These are phyloP conservation scores for Gentiana macrophylla DNA, from an alignment of 257 asterid genomes.

Conservation along the genomic window DNA sequence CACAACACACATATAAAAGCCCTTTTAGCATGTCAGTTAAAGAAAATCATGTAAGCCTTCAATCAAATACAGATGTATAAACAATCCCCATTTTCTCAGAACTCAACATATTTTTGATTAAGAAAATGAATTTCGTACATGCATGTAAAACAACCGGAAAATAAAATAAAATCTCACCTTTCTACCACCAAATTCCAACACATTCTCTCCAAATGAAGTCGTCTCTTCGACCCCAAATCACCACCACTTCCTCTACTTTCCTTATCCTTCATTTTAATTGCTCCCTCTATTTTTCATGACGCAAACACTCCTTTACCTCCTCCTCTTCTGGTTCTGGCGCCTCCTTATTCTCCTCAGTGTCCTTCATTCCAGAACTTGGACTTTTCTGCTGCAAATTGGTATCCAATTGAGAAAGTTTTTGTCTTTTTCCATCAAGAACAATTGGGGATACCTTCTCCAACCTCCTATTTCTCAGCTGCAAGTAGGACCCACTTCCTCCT, in stretches of 20 bases:
- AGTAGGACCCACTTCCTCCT: constrained; percentile 15
- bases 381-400: constrained; percentile 5
- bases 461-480: constrained; percentile 23
- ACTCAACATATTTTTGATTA: not conserved
- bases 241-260: not conserved
- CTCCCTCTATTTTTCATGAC: not conserved
- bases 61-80: too few relatives aligned
- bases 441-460: constrained; percentile 14
- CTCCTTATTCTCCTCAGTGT: not conserved
- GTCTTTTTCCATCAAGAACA: constrained; percentile 11
- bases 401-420: constrained; percentile 10
- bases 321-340: not conserved
- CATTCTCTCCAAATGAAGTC: constrained; percentile 19
- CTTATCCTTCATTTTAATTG: not conserved
- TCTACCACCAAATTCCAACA: constrained; percentile 19
- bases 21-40: too few relatives aligned
- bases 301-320: not conserved
- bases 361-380: not conserved
- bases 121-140: not conserved
- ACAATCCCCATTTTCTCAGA: too few relatives aligned
- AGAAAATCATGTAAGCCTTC: too few relatives aligned
- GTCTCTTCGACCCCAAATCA: constrained; percentile 11
- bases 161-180: constrained; percentile 12
- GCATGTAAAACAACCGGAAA: not conserved
- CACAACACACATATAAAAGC: too few relatives aligned